phyloP scores from a whole-genome alignment of 257 asterid species.

The Primulina tabacum region DNA sequence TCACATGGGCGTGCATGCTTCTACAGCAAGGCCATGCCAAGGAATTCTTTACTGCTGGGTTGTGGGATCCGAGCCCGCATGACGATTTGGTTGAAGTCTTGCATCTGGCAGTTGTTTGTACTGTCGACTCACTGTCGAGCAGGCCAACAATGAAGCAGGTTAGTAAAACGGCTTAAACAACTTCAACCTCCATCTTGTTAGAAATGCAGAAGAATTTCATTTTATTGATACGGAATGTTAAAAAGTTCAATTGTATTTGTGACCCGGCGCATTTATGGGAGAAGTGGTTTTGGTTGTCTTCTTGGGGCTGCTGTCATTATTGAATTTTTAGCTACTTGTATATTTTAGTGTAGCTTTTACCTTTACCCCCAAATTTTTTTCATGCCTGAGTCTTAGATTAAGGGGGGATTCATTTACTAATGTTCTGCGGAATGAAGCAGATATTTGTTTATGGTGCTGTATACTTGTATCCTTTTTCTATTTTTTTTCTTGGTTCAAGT shows the following conservation, averaged over 20 bases:
- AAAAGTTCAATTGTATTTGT: conserved; percentile 21
- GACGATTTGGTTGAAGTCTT: conserved; percentile 82
- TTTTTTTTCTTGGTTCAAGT: background rate
- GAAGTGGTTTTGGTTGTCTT: conserved; percentile 24
- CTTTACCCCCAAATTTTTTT: background rate
- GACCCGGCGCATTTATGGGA: conserved; percentile 27
- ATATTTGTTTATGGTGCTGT: background rate
- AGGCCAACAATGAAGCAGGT: conserved; percentile 95
- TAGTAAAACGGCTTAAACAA: conserved; percentile 77
- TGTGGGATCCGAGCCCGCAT: conserved; percentile 91
- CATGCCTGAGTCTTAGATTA: background rate
- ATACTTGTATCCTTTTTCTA: background rate
- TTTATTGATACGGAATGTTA: conserved; percentile 11
- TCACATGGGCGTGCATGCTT: conserved; percentile 91
- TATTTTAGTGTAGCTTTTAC: background rate
- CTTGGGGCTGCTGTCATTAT: conserved; percentile 16
- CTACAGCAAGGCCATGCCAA: conserved; percentile 73
- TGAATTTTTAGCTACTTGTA: background rate
- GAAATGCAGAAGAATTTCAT: conserved; percentile 15
- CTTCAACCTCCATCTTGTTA: conserved; percentile 85
- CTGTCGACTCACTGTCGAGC: conserved; percentile 71
- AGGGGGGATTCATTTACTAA: background rate
- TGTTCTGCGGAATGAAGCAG: background rate
- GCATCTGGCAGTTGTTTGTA: conserved; percentile 78
- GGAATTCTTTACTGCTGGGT: conserved; percentile 81